Evolutionary conservation across 768 basidiomycete genomes (phyloP).

Genomic region (Psilocybe azurescens): DNA sequence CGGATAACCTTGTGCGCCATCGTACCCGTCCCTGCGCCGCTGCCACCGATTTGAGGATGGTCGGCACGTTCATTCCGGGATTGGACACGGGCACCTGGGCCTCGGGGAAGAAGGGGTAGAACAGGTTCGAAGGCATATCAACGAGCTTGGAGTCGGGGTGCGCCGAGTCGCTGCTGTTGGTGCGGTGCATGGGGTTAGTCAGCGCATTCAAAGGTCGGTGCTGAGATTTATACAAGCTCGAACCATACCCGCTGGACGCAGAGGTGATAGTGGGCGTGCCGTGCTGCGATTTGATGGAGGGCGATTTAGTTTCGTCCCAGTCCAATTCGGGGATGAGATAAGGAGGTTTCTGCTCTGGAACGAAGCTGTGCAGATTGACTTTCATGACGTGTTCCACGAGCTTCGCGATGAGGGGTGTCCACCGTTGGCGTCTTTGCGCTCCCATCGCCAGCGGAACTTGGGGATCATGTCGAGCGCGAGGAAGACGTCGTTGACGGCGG

Average conservation of each 20-base stretch:
- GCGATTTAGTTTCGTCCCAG: conserved; percentile 56
- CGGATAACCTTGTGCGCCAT: conserved; percentile 69
- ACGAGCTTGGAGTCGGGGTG: conserved; percentile 53
- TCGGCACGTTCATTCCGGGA: conserved; percentile 16
- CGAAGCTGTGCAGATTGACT: conserved; percentile 69
- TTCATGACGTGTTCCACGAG: conserved; percentile 83
- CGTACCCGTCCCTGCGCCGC: conserved; percentile 58
- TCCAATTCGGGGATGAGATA: conserved; percentile 56
- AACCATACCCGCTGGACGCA: conserved; percentile 36
- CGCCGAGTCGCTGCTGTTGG: conserved; percentile 38
- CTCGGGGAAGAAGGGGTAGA: conserved; percentile 83
- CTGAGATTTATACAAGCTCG: conserved; percentile 1
- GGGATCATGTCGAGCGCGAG: conserved; percentile 89
- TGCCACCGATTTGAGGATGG: conserved; percentile 60
- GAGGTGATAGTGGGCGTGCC: conserved; percentile 46
- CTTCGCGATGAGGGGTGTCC: conserved; percentile 82
- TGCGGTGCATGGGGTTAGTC: conserved; percentile 27
- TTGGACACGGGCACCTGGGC: conserved; percentile 25
- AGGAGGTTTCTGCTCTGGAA: conserved; percentile 43
- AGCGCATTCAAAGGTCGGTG: conserved; percentile 31
- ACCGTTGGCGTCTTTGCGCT: conserved; percentile 80
- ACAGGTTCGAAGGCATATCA: conserved; percentile 70
- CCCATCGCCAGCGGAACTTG: conserved; percentile 92
- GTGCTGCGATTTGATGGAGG: conserved; percentile 43
- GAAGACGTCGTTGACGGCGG: conserved; percentile 83